Percentiles rank a stretch among this genome's conserved stretches.
phyloP scores from a whole-genome alignment of 768 basidiomycete genomes.

The Podaxis sp. region DNA sequence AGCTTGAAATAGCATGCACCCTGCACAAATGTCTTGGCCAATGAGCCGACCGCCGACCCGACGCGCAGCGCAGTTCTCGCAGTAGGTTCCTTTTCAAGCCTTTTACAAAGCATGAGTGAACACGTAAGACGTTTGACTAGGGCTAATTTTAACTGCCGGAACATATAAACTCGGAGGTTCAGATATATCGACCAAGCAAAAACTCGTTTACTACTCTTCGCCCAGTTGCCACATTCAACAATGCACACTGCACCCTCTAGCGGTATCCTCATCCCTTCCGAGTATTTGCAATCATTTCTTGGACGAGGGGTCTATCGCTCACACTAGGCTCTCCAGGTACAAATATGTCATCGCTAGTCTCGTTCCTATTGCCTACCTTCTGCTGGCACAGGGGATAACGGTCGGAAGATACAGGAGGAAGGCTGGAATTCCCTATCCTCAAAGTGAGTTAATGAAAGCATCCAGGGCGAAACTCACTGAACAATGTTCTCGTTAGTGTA shows the following conservation, averaged over 20 bases:
- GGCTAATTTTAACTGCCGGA: not conserved
- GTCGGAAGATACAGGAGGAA: constrained; percentile 41
- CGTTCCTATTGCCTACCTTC: constrained; percentile 46
- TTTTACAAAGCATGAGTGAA: not conserved
- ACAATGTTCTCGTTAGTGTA: constrained; percentile 40
- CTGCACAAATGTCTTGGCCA: too few relatives aligned
- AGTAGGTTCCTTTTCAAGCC: too few relatives aligned
- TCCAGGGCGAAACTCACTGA: not conserved
- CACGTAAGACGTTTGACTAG: not conserved
- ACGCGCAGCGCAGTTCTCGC: too few relatives aligned
- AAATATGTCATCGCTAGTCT: constrained; percentile 52
- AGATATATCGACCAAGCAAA: not conserved
- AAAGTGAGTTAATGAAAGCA: constrained; percentile 35
- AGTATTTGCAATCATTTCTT: not conserved
- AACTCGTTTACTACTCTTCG: not conserved
- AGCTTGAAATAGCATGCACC: too few relatives aligned
- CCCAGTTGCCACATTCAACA: not conserved
- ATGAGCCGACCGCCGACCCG: too few relatives aligned
- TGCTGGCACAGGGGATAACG: constrained; percentile 39
- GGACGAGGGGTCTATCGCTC: not conserved
- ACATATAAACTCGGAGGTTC: not conserved
- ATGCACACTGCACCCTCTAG: not conserved
- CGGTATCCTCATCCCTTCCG: not conserved
- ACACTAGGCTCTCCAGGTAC: not conserved
- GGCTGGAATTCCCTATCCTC: constrained; percentile 63